These are phyloP conservation scores for Acanthamoeba castellanii DNA, from an alignment of 208 protist genomes.

Conservation along the genomic window DNA sequence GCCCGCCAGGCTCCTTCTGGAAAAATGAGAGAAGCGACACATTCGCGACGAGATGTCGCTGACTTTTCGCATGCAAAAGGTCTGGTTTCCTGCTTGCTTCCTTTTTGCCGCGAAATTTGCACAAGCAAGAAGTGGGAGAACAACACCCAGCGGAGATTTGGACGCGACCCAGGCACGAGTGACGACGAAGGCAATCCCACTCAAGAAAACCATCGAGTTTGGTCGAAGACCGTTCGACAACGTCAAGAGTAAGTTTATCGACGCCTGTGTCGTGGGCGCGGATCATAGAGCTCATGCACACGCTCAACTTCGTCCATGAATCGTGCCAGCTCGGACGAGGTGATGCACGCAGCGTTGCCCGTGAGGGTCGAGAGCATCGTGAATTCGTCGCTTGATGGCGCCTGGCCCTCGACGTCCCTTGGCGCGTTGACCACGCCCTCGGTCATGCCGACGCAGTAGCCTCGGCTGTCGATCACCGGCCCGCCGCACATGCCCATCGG, in stretches of 20 bases:
- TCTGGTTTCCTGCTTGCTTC: not conserved
- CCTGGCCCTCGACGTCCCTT: not conserved
- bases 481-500: slow-evolving; percentile 75
- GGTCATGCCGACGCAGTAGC: slow-evolving; percentile 51
- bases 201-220: too few relatives aligned
- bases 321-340: not conserved
- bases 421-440: slow-evolving; percentile 58
- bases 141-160: not conserved
- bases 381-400: slow-evolving; percentile 24
- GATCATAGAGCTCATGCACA: not conserved
- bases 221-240: too few relatives aligned
- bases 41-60: not conserved
- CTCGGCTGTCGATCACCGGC: slow-evolving; percentile 19
- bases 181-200: too few relatives aligned
- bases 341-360: slow-evolving; percentile 43
- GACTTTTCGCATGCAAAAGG: slow-evolving; percentile 11
- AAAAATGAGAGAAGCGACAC: not conserved
- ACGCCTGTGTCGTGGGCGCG: too few relatives aligned
- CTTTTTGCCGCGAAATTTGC: not conserved
- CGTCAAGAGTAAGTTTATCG: too few relatives aligned
- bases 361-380: slow-evolving; percentile 27
- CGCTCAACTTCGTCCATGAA: slow-evolving; percentile 27
- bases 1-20: not conserved
- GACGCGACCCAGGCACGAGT: not conserved
- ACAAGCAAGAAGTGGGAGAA: not conserved